phyloP scores from a whole-genome alignment of 306 rosid species.

The Quercus variabilis region DNA sequence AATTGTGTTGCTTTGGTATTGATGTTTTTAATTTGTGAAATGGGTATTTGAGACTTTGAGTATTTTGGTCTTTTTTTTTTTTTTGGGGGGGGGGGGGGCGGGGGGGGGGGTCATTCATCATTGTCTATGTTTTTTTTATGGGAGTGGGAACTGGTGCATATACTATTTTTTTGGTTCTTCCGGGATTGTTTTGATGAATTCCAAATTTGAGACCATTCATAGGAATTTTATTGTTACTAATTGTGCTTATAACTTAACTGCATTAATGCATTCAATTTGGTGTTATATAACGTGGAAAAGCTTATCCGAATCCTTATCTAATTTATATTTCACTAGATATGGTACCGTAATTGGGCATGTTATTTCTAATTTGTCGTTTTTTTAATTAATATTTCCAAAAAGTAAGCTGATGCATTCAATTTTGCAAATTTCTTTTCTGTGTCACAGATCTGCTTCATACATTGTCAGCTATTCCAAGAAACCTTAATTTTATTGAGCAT shows the following conservation, averaged over 20 bases:
- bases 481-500: conserved; percentile 68
- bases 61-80: no score
- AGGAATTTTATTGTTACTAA: not conserved
- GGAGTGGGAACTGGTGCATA: not conserved
- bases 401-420: not conserved
- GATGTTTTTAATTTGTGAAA: not conserved
- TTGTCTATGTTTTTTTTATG: not conserved
- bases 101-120: not conserved
- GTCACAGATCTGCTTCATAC: conserved; percentile 67
- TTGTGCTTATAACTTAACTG: not conserved
- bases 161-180: not conserved
- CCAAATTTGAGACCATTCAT: not conserved
- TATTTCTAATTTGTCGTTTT: not conserved
- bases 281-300: not conserved
- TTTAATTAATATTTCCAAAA: not conserved
- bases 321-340: no score
- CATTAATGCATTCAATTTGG: not conserved
- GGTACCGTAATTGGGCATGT: no score
- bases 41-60: not conserved
- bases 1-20: not conserved
- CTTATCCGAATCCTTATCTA: not conserved
- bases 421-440: conserved; percentile 15
- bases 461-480: conserved; percentile 56
- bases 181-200: conserved; percentile 1
- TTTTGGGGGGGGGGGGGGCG: no score